Percentiles rank a stretch among this genome's conserved stretches.
Evolutionary conservation across 164 flowering plant genomes (phyloP).

Genomic region (Berberis thunbergii): DNA sequence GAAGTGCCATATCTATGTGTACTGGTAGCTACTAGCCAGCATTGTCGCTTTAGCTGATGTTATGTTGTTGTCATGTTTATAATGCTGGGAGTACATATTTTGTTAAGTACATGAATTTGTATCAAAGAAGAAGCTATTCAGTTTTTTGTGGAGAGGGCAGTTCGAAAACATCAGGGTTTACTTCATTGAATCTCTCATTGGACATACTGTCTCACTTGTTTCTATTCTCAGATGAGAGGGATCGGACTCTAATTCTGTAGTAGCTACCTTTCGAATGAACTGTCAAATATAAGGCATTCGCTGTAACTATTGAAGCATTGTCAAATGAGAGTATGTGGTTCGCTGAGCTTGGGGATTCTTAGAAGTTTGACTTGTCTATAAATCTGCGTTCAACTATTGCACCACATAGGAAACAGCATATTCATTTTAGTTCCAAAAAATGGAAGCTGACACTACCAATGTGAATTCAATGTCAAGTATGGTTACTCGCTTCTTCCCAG

Average conservation of each 20-base stretch:
- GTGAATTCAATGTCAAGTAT: constrained; percentile 21
- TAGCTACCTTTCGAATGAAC: no score
- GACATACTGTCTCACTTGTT: constrained; percentile 4
- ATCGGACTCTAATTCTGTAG: constrained; percentile 6
- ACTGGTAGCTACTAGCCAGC: no score
- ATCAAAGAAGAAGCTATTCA: constrained; percentile 7
- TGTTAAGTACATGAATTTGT: constrained; percentile 7
- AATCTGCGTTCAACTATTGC: background rate
- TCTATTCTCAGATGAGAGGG: constrained; percentile 2
- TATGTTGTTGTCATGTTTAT: background rate
- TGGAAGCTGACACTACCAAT: constrained; percentile 40
- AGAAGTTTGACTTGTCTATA: constrained; percentile 2
- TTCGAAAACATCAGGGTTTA: background rate
- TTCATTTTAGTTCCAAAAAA: constrained; percentile 11
- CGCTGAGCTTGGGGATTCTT: background rate
- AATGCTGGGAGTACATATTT: background rate
- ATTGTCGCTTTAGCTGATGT: no score
- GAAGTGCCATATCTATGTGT: no score
- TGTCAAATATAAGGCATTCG: constrained; percentile 7
- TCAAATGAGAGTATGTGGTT: constrained; percentile 2
- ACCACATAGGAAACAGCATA: background rate
- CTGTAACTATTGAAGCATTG: constrained; percentile 3
- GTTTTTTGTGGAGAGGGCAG: background rate
- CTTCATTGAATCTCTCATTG: constrained; percentile 2
- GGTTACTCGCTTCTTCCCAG: constrained; percentile 40